Evolutionary conservation across 2,329 filamentous ascomycete species (phyloP), one percentile per base, ranked within the genome.

Genomic region (Alternaria sp.): DNA sequence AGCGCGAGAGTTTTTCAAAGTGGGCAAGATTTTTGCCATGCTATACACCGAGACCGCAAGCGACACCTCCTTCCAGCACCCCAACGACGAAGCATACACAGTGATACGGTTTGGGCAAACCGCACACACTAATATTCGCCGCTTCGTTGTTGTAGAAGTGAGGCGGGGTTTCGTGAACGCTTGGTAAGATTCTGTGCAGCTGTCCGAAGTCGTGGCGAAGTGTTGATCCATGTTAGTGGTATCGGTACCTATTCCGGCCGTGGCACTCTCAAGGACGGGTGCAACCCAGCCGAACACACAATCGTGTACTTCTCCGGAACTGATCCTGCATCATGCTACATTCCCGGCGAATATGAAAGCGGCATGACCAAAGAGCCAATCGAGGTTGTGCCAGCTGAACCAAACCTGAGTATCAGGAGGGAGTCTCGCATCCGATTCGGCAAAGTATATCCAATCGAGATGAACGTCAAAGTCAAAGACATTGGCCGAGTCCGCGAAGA

Each of bases 401-500:
- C 51, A 0, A 57, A 63, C 3, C 60, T 76, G 20, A 73, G 58
- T 4, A 66, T 84, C 6, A 57, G 79, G 15, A 9, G 14, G 0
- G 71, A 77, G 33, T 84, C 81, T 4, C 75, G 81, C 3, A 61
- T 84, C 5, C 80, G 82, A 11, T 82, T 82, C 37, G 77, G 75
- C 2, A 83, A 83, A n/a, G 47, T 33, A 1, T 72, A 80, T 63
- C 80, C 79, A 0, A 78, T 84, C 25, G 80, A 84, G 55, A 79
- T 80, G 67, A 83, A 84, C 53, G 71, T 82, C 33, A 83, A 80
- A 58, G 80, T 83, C 5, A 79, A 80, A 30, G 75, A 81, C 4
- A 75, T 84, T 15, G 83, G 83, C 0, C 64, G 60, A 11, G 74
- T 84, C 4, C 68, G 66, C 6, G 15, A 57, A 2, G n/a, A 55